These are phyloP conservation scores for Podaxis rugospora DNA, from an alignment of 768 basidiomycete genomes.

Conservation along the genomic window DNA sequence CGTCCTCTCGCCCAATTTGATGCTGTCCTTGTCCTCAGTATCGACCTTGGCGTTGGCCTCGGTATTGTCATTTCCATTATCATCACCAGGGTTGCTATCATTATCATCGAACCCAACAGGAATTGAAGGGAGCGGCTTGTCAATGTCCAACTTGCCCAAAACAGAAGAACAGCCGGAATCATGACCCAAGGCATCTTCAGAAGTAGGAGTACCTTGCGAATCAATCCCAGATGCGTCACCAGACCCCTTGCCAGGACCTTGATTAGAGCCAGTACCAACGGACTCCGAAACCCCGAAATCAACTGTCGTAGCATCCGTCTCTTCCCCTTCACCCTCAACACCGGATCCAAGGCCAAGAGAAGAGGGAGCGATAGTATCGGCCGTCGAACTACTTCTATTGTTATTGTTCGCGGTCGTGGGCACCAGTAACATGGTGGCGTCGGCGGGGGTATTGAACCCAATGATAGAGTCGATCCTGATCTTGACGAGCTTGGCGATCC, in stretches of 20 bases:
- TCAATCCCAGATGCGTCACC: neutral
- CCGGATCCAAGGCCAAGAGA: neutral
- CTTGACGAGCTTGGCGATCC: neutral
- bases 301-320: neutral
- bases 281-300: neutral
- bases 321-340: neutral
- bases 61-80: too few species aligned
- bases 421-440: neutral
- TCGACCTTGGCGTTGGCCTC: neutral
- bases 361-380: neutral
- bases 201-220: neutral
- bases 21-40: neutral
- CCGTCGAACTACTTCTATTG: neutral
- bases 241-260: neutral
- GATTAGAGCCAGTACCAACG: neutral
- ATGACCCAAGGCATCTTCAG: neutral
- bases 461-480: neutral
- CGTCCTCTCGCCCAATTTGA: too few species aligned
- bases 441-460: neutral
- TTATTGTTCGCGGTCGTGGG: neutral
- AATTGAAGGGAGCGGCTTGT: neutral
- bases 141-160: neutral
- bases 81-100: too few species aligned
- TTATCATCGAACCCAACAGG: too few species aligned
- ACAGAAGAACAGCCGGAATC: neutral